These are phyloP conservation scores for Verticillium isaacii DNA, from an alignment of 2,329 filamentous ascomycete genomes.

Conservation along the genomic window DNA sequence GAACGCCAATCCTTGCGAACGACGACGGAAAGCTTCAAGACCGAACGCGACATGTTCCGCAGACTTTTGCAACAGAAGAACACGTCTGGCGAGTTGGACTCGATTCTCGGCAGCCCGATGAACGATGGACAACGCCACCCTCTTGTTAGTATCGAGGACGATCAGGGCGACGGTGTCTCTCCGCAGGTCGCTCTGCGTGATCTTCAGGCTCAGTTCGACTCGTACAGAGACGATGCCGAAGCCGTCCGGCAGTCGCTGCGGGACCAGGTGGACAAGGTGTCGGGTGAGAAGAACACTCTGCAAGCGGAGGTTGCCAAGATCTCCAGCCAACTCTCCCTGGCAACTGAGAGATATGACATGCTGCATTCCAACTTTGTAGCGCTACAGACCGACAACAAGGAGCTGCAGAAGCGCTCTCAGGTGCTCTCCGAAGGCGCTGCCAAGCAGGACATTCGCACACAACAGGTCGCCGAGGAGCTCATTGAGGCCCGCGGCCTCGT, in stretches of 20 bases:
- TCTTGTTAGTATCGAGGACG: conserved; percentile 53
- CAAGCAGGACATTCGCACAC: conserved; percentile 83
- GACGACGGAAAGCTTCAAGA: conserved; percentile 87
- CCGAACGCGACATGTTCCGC: conserved; percentile 96
- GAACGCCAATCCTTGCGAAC: conserved; percentile 78
- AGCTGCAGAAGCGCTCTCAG: conserved; percentile 79
- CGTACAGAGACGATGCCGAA: conserved; percentile 79
- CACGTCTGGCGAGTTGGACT: conserved; percentile 56
- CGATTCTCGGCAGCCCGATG: conserved; percentile 67
- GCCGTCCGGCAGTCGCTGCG: conserved; percentile 79
- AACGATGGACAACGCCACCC: conserved; percentile 51
- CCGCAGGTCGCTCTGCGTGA: conserved; percentile 72
- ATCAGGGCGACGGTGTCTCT: conserved; percentile 48
- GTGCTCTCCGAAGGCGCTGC: conserved; percentile 75
- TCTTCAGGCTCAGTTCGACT: conserved; percentile 84
- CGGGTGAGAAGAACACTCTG: conserved; percentile 74
- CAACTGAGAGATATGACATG: conserved; percentile 82
- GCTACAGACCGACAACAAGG: conserved; percentile 77
- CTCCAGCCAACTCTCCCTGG: conserved; percentile 75
- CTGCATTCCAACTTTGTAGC: conserved; percentile 82
- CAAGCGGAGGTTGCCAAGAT: conserved; percentile 78
- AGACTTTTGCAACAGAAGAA: conserved; percentile 78
- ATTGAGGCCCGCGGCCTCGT: conserved; percentile 77
- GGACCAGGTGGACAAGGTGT: conserved; percentile 76
- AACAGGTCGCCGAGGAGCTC: conserved; percentile 89